Evolutionary conservation across 1,139 yeast genomes (phyloP).

Genomic region (Eremothecium coryli): DNA sequence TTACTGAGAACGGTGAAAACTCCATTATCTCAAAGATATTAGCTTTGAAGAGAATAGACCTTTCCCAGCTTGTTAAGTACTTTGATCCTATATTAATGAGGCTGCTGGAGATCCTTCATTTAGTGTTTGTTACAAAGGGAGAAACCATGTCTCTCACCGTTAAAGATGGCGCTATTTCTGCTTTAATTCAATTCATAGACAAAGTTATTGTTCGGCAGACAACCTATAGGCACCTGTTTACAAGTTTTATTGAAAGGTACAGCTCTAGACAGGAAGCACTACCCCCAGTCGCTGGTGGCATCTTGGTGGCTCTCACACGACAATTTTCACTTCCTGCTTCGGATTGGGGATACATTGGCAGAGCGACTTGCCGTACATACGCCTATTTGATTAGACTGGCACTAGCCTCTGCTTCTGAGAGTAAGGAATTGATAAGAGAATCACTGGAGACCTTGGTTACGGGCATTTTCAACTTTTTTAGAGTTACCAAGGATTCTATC

Average conservation of each 20-base stretch:
- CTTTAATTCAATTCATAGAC: constrained; percentile 52
- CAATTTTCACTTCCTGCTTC: constrained; percentile 42
- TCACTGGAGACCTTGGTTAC: constrained; percentile 31
- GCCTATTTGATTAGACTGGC: constrained; percentile 41
- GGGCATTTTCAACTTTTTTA: constrained; percentile 41
- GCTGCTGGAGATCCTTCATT: constrained; percentile 15
- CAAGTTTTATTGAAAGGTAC: constrained; percentile 35
- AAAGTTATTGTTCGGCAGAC: constrained; percentile 59
- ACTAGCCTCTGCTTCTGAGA: constrained; percentile 21
- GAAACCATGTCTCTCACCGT: constrained; percentile 13
- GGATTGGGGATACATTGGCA: constrained; percentile 54
- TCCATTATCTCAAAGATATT: constrained; percentile 7
- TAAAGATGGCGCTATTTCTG: constrained; percentile 38
- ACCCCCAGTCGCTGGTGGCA: constrained; percentile 44
- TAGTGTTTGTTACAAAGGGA: constrained; percentile 8
- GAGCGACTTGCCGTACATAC: constrained; percentile 54
- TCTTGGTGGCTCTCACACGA: constrained; percentile 40
- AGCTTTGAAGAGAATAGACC: constrained; percentile 12
- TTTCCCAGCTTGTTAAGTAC: constrained; percentile 14
- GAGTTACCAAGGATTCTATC: constrained; percentile 39
- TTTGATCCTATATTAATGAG: constrained; percentile 18
- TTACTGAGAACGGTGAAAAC: constrained; percentile 11
- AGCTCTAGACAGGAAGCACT: constrained; percentile 6
- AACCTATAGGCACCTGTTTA: constrained; percentile 49
- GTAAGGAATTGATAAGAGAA: constrained; percentile 31